Conservation (phyloP, 768 basidiomycete species). For the Mycena alexandri region DNA sequence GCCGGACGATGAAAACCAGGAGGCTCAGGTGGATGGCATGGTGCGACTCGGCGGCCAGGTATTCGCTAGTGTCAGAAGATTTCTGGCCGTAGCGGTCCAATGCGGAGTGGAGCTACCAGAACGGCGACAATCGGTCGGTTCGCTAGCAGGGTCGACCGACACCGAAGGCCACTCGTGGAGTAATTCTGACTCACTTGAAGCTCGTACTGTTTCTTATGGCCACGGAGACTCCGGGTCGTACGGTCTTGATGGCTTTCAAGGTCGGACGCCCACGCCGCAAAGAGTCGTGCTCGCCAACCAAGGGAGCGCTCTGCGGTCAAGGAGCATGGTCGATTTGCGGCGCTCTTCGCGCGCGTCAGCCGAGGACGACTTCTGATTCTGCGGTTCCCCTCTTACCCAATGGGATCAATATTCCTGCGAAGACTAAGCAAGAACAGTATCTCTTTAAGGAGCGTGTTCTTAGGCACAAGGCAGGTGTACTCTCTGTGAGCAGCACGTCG, state of each 20-base stretch:
- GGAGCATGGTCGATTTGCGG: slow-evolving; percentile 68
- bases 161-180: slow-evolving; percentile 47
- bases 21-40: slow-evolving; percentile 80
- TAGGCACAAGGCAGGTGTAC: slow-evolving; percentile 57
- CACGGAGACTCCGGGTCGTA: slow-evolving; percentile 41
- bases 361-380: slow-evolving; percentile 54
- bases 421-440: slow-evolving; percentile 56
- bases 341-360: slow-evolving; percentile 41
- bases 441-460: slow-evolving; percentile 51
- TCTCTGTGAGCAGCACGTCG: slow-evolving; percentile 78
- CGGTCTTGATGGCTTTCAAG: slow-evolving; percentile 25
- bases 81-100: slow-evolving; percentile 81
- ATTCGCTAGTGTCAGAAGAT: slow-evolving; percentile 82
- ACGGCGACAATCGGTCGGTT: slow-evolving; percentile 51
- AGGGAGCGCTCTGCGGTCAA: slow-evolving; percentile 56
- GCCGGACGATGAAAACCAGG: slow-evolving; percentile 58
- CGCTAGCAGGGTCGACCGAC: slow-evolving; percentile 46
- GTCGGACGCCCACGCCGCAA: slow-evolving; percentile 27
- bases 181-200: slow-evolving; percentile 48
- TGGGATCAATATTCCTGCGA: slow-evolving; percentile 38
- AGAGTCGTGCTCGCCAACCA: slow-evolving; percentile 32
- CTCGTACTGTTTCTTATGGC: slow-evolving; percentile 44
- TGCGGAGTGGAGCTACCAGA: slow-evolving; percentile 80
- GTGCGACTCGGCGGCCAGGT: slow-evolving; percentile 84
- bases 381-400: slow-evolving; percentile 52